Evolutionary conservation across 148 eudicot genomes (phyloP).

Genomic region (Vaccinium vitisidaea): DNA sequence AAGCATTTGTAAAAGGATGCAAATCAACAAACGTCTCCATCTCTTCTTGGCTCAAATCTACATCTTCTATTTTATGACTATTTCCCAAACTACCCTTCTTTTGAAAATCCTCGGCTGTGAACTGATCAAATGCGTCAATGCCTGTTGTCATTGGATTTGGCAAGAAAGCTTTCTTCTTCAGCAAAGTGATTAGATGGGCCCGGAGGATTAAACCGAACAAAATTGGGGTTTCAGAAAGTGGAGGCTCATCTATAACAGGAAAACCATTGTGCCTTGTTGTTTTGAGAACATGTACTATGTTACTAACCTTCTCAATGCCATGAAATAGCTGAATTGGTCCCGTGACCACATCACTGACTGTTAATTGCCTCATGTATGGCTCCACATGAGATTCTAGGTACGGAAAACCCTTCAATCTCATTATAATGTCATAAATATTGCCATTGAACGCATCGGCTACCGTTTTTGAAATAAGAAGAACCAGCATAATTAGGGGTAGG

Average conservation of each 20-base stretch:
- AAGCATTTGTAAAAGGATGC: slow-evolving; percentile 78
- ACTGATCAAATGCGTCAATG: slow-evolving; percentile 41
- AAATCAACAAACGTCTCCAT: slow-evolving; percentile 92
- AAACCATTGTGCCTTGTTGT: slow-evolving; percentile 78
- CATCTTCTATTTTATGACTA: slow-evolving; percentile 55
- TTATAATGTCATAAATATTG: slow-evolving; percentile 68
- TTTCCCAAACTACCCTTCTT: slow-evolving; percentile 60
- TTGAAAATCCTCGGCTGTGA: slow-evolving; percentile 72
- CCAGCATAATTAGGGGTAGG: slow-evolving; percentile 80
- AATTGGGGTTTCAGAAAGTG: slow-evolving; percentile 46
- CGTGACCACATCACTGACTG: slow-evolving; percentile 69
- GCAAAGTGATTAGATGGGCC: slow-evolving; percentile 68
- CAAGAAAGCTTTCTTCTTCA: slow-evolving; percentile 67
- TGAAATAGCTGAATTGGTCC: slow-evolving; percentile 76
- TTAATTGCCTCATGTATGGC: slow-evolving; percentile 93
- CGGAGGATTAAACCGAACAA: slow-evolving; percentile 76
- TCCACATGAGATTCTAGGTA: slow-evolving; percentile 80
- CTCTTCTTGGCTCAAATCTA: slow-evolving; percentile 66
- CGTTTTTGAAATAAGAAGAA: slow-evolving; percentile 81
- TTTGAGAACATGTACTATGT: slow-evolving; percentile 59
- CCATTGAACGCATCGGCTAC: slow-evolving; percentile 80
- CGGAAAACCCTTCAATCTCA: slow-evolving; percentile 83
- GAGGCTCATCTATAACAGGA: slow-evolving; percentile 81
- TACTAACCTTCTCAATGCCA: slow-evolving; percentile 81
- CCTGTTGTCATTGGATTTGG: slow-evolving; percentile 38